Evolutionary conservation across 352 stramenopile genomes (phyloP), one percentile per base, ranked within the genome.

Genomic region (Pythium sukuiense): DNA sequence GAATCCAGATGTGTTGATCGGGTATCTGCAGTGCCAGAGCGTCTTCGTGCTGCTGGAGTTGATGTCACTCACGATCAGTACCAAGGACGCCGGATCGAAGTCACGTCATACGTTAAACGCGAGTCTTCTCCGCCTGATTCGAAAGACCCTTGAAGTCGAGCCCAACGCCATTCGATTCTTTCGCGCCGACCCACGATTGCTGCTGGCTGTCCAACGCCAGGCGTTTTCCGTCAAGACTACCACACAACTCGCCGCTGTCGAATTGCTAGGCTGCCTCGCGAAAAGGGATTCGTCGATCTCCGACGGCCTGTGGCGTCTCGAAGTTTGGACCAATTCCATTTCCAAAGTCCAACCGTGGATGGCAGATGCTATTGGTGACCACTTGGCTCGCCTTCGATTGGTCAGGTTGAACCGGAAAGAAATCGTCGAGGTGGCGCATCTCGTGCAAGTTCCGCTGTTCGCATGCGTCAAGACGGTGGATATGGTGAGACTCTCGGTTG

Each of bases 361-460:
- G 29, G 26, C 54, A 16, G 62, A 62, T 46, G 16, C 43, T 1
- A 49, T 49, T 4, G 24, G 56, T 20, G 32, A 56, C 7, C 24
- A 41, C 14, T 37, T 61, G 24, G 13, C 43, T 27, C 54, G 62
- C 26, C 55, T 69, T 2, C 46, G 29, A 11, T n/a, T 63, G 30
- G 1, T 33, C 11, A 32, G 3, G 11, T 29, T 69, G 3, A 63
- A 18, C 11, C 41, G 46, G 14, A 59, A 70, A 59, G 48, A 64
- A 33, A 8, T 64, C 30, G 48, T 70, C 6, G 43, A 61, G 35
- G 13, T 70, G 26, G 55, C 63, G 13, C 55, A 70, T 43, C 32
- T 70, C 3, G n/a, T 61, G 6, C 63, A 60, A 33, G 24, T 70
- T 7, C 55, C 63, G 0, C 12, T 60, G 8, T 70, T 70, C 33